A percentile compares a stretch with the other conserved stretches of the same genome.
Conservation (phyloP, 208 protist genomes). For the Wallacemonas rigidus region DNA sequence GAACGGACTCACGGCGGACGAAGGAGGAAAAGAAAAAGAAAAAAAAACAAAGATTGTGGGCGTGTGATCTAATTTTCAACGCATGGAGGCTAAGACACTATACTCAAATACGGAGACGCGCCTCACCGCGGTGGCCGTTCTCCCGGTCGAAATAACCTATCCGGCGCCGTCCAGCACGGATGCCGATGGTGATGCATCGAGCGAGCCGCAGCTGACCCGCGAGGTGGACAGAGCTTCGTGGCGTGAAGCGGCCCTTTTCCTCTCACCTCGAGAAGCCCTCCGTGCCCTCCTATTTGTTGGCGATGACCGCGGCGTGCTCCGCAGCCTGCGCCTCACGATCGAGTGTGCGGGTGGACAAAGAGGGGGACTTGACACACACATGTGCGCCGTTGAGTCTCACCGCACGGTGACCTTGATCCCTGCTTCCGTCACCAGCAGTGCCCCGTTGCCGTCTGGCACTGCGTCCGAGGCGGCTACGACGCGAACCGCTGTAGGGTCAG, state of each 20-base stretch:
- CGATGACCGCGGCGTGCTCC: conserved; percentile 27
- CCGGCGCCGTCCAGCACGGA: conserved; percentile 1
- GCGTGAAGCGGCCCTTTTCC: conserved; percentile 10
- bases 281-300: conserved; percentile 35
- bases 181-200: not conserved
- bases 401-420: conserved; percentile 16
- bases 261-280: conserved; percentile 26
- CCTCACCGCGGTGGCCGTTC: conserved; percentile 33
- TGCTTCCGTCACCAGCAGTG: not conserved
- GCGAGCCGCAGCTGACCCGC: not conserved
- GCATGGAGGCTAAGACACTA: conserved; percentile 37
- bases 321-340: conserved; percentile 30
- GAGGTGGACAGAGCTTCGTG: conserved; percentile 18
- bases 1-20: too few species aligned
- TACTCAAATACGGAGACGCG: conserved; percentile 27
- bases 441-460: too few species aligned
- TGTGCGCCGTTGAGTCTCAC: conserved; percentile 24
- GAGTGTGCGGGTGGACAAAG: conserved; percentile 8
- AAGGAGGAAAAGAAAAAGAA: too few species aligned
- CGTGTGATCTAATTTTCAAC: too few species aligned
- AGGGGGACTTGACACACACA: conserved; percentile 12
- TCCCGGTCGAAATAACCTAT: conserved; percentile 21
- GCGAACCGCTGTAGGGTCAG: too few species aligned
- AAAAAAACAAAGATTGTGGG: too few species aligned
- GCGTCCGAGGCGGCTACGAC: too few species aligned